A percentile compares a stretch with the other conserved stretches of the same genome.
phyloP scores from a whole-genome alignment of 345 rosid species.

The Gossypium arboreum region DNA sequence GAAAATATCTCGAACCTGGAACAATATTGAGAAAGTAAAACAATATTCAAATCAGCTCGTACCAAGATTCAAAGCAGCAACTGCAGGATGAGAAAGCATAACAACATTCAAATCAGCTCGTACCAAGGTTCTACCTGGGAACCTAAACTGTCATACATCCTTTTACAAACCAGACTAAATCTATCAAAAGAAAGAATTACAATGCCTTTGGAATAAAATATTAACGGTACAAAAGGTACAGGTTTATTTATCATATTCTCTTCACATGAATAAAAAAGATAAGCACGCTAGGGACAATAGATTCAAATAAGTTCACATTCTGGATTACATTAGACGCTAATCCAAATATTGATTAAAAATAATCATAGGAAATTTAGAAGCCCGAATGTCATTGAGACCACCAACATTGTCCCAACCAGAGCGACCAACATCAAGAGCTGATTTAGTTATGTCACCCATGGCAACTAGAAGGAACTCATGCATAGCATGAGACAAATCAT shows the following conservation, averaged over 20 bases:
- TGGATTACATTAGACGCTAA: neutral
- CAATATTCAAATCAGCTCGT: neutral
- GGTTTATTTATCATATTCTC: neutral
- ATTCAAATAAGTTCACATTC: neutral
- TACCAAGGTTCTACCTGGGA: neutral
- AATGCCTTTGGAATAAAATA: neutral
- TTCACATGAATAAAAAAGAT: neutral
- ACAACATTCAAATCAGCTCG: neutral
- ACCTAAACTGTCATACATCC: neutral
- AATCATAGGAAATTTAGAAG: neutral
- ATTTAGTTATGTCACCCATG: constrained; percentile 88
- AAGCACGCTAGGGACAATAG: neutral
- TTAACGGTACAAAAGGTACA: neutral
- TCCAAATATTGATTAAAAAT: neutral
- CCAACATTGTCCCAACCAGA: constrained; percentile 98
- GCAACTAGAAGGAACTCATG: constrained; percentile 90
- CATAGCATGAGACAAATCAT: constrained; percentile 83
- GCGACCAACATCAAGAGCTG: constrained; percentile 69
- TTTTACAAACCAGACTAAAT: neutral
- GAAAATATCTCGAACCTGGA: constrained; percentile 92
- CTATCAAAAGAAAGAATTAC: neutral
- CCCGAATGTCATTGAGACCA: constrained; percentile 65
- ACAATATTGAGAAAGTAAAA: neutral
- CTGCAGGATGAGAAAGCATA: neutral
- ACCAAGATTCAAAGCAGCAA: neutral